These are phyloP conservation scores for Sporothrix pallida DNA, from an alignment of 2,329 filamentous ascomycete species.

Conservation along the genomic window DNA sequence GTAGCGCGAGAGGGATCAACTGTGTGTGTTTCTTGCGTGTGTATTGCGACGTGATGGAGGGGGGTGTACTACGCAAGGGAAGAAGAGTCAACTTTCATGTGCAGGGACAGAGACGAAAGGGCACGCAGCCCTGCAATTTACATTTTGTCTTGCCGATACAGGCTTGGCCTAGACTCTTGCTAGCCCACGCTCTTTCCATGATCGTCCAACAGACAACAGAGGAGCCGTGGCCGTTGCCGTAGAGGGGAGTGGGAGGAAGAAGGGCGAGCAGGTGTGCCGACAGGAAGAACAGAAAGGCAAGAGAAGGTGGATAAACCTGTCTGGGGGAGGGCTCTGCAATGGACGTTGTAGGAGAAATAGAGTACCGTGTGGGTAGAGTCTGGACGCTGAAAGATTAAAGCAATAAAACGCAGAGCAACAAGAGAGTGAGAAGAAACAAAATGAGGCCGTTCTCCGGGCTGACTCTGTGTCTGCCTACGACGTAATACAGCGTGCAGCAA, in stretches of 20 bases:
- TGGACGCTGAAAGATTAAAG: neutral
- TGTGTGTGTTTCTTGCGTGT: neutral
- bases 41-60: constrained; percentile 2
- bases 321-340: no score
- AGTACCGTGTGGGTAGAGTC: neutral
- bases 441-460: neutral
- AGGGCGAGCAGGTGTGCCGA: neutral
- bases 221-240: neutral
- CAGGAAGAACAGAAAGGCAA: constrained; percentile 12
- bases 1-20: constrained; percentile 4
- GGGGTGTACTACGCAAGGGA: neutral
- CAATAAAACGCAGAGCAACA: neutral
- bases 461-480: neutral
- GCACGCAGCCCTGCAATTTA: neutral
- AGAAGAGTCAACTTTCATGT: neutral
- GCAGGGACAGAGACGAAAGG: neutral
- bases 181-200: neutral
- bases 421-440: neutral
- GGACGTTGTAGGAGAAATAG: no score
- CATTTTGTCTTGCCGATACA: neutral
- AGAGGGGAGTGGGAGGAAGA: neutral
- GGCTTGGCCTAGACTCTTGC: constrained; percentile 16
- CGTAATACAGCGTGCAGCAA: neutral
- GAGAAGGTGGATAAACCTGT: no score
- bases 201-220: neutral